phyloP scores from a whole-genome alignment of 108 stramenopile species.

The Skeletonema marinoi region DNA sequence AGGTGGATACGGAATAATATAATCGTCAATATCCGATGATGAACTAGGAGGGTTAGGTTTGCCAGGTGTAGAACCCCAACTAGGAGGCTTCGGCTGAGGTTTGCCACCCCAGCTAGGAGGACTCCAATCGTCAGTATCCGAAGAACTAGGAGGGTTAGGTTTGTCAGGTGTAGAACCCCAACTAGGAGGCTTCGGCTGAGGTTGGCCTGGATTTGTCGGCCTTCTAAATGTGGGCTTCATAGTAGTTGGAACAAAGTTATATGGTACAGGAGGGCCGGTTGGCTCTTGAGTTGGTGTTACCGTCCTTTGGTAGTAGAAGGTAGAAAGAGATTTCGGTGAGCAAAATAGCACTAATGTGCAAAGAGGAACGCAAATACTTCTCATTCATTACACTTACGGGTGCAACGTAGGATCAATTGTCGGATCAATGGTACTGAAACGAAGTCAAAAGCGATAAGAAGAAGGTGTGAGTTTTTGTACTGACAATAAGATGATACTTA shows the following conservation, averaged over 20 bases:
- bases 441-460: neutral
- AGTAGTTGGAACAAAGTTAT: neutral
- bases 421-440: neutral
- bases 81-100: neutral
- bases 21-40: neutral
- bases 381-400: neutral
- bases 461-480: neutral
- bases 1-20: neutral
- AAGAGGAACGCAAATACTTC: neutral
- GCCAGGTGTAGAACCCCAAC: neutral
- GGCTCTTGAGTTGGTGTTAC: neutral
- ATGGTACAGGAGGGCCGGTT: neutral
- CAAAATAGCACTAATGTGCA: neutral
- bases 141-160: neutral
- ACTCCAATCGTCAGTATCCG: neutral
- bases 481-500: neutral
- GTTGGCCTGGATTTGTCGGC: neutral
- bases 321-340: neutral
- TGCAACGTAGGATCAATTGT: neutral
- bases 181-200: neutral
- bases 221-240: neutral
- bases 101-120: too few relatives aligned
- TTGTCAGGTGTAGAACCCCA: neutral
- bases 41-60: neutral
- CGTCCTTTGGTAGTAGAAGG: neutral